Conservation (phyloP, 2,329 filamentous ascomycete genomes). For the Scolecobasidium constrictum region DNA sequence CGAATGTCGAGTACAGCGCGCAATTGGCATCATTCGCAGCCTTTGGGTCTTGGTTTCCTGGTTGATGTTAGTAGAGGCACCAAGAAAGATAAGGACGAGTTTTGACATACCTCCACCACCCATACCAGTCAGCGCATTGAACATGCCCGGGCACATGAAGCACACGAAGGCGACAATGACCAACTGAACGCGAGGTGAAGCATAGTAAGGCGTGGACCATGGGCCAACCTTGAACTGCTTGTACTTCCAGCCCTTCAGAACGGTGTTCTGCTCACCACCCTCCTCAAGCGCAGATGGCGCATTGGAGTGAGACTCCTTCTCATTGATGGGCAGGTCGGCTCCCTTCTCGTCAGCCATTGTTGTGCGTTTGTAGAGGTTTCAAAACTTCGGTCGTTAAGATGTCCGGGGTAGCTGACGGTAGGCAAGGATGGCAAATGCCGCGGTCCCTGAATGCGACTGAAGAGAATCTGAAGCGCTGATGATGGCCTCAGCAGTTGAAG, state of each 20-base stretch:
- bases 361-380: neutral
- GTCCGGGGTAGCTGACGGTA: too few species aligned
- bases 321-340: neutral
- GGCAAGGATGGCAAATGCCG: too few species aligned
- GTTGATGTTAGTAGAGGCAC: neutral
- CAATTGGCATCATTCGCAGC: slow-evolving; percentile 58
- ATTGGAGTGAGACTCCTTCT: neutral
- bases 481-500: too few species aligned
- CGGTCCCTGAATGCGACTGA: too few species aligned
- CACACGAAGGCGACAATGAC: slow-evolving; percentile 40
- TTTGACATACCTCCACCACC: slow-evolving; percentile 35
- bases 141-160: slow-evolving; percentile 45
- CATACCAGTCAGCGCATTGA: slow-evolving; percentile 41
- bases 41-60: slow-evolving; percentile 25
- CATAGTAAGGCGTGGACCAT: slow-evolving; percentile 36
- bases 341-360: neutral
- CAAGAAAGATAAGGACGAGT: neutral
- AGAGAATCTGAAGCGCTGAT: too few species aligned
- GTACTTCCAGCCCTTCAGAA: slow-evolving; percentile 40
- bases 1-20: slow-evolving; percentile 63
- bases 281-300: slow-evolving; percentile 13
- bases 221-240: slow-evolving; percentile 28
- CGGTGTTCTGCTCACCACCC: slow-evolving; percentile 13
- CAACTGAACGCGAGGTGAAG: slow-evolving; percentile 37
- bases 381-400: too few species aligned